Conservation (phyloP, 2,329 filamentous ascomycete species). For the Ilyonectria sp. region DNA sequence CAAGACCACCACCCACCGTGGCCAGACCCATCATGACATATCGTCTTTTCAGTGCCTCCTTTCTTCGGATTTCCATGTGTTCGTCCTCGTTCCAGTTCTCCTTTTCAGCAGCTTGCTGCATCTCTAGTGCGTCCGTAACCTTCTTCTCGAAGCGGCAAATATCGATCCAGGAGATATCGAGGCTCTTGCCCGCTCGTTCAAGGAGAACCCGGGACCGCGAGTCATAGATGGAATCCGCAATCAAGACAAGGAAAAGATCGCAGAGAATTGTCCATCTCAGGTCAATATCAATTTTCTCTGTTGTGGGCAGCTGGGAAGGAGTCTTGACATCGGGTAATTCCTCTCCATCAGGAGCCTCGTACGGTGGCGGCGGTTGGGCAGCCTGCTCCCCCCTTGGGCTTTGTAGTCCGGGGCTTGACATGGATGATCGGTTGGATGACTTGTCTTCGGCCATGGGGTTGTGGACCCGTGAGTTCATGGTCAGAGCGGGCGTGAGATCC, state of each 20-base stretch:
- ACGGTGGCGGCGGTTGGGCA: slow-evolving; percentile 70
- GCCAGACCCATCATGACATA: slow-evolving; percentile 97
- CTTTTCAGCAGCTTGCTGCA: slow-evolving; percentile 94
- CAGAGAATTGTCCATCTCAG: slow-evolving; percentile 97
- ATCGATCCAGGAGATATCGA: slow-evolving; percentile 90
- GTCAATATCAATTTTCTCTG: slow-evolving; percentile 92
- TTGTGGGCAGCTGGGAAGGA: slow-evolving; percentile 85
- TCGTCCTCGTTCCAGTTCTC: slow-evolving; percentile 99
- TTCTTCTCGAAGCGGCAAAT: slow-evolving; percentile 98
- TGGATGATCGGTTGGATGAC: slow-evolving; percentile 31
- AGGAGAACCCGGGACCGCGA: slow-evolving; percentile 87
- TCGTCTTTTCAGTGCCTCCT: slow-evolving; percentile 84
- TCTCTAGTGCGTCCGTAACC: slow-evolving; percentile 95
- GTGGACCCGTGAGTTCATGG: slow-evolving; percentile 92
- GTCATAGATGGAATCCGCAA: slow-evolving; percentile 96
- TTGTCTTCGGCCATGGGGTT: slow-evolving; percentile 83
- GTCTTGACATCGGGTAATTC: slow-evolving; percentile 85
- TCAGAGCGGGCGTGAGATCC: slow-evolving; percentile 88
- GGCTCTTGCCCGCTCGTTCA: slow-evolving; percentile 84
- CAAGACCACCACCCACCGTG: slow-evolving; percentile 93
- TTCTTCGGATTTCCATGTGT: slow-evolving; percentile 89
- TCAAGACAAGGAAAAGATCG: slow-evolving; percentile 94
- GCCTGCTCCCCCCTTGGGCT: slow-evolving; percentile 59
- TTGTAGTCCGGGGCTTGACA: slow-evolving; percentile 40
- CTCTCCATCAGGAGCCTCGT: slow-evolving; percentile 75